These are phyloP conservation scores for Cladobotryum mycophilum DNA, from an alignment of 2,329 filamentous ascomycete species.

Conservation along the genomic window DNA sequence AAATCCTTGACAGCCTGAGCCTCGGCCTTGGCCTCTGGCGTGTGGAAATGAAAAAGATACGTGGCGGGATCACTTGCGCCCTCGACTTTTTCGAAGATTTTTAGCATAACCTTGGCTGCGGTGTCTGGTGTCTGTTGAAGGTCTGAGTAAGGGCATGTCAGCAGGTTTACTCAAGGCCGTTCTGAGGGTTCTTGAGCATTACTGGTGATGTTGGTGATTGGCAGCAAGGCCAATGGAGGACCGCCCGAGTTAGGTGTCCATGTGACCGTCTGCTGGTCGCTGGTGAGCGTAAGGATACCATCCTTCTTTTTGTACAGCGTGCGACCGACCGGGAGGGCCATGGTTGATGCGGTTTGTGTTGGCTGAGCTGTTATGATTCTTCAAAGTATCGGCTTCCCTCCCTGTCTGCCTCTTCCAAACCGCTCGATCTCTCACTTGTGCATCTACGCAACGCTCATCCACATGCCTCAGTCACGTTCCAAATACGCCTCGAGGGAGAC, in stretches of 20 bases:
- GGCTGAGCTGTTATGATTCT: neutral
- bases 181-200: slow-evolving; percentile 16
- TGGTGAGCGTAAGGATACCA: slow-evolving; percentile 69
- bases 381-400: neutral
- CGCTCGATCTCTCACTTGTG: neutral
- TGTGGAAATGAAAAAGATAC: slow-evolving; percentile 88
- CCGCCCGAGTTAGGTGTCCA: slow-evolving; percentile 71
- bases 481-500: neutral
- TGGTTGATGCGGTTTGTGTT: slow-evolving; percentile 22
- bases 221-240: slow-evolving; percentile 60
- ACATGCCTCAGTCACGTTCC: neutral
- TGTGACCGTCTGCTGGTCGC: slow-evolving; percentile 66
- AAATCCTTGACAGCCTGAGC: slow-evolving; percentile 80
- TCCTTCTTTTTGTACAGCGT: slow-evolving; percentile 94
- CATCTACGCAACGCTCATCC: neutral
- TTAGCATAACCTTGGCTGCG: slow-evolving; percentile 87
- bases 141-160: slow-evolving; percentile 45
- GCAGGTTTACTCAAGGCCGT: neutral
- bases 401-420: neutral
- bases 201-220: slow-evolving; percentile 77
- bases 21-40: slow-evolving; percentile 69
- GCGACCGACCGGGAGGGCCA: slow-evolving; percentile 57
- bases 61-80: slow-evolving; percentile 54
- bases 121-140: slow-evolving; percentile 89
- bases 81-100: slow-evolving; percentile 71